Evolutionary conservation across 2,329 filamentous ascomycete species (phyloP).

Genomic region (Saccharata proteae): DNA sequence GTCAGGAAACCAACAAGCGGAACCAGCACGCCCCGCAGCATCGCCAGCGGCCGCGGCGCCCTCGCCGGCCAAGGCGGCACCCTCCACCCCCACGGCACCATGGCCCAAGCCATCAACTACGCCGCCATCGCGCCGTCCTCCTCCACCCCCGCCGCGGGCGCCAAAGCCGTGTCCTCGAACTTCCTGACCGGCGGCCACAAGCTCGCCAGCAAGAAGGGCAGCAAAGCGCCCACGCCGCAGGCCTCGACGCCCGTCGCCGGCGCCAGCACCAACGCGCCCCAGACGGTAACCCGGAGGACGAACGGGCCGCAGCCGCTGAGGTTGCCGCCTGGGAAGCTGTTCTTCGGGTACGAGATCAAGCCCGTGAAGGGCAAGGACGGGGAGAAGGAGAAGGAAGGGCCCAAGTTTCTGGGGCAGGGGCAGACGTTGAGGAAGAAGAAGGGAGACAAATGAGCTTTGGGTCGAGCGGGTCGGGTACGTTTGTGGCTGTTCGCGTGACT

Average conservation of each 20-base stretch:
- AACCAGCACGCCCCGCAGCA: conserved; percentile 73
- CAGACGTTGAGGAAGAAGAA: conserved; percentile 76
- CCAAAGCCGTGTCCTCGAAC: conserved; percentile 56
- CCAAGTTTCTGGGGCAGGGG: conserved; percentile 69
- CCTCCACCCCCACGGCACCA: conserved; percentile 75
- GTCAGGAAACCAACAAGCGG: conserved; percentile 54
- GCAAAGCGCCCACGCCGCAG: conserved; percentile 57
- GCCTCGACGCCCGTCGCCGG: conserved; percentile 51
- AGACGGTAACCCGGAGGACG: conserved; percentile 34
- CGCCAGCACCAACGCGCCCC: conserved; percentile 27
- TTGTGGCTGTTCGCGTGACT: too few relatives aligned
- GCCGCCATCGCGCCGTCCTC: conserved; percentile 72
- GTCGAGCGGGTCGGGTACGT: background rate
- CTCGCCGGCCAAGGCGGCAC: conserved; percentile 54
- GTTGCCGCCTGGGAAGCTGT: conserved; percentile 77
- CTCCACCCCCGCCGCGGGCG: conserved; percentile 49
- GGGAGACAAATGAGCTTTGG: conserved; percentile 23
- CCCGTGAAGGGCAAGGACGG: conserved; percentile 61
- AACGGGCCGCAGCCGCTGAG: conserved; percentile 81
- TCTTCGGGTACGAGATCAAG: conserved; percentile 91
- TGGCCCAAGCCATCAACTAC: conserved; percentile 98
- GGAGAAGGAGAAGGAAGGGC: conserved; percentile 48
- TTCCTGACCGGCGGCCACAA: conserved; percentile 73
- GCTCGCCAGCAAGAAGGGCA: conserved; percentile 65
- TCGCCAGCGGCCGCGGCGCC: conserved; percentile 43